A percentile compares a stretch with the other conserved stretches of the same genome.
phyloP scores from a whole-genome alignment of 495 filamentous ascomycete genomes.

The Beverwykella pulmonaria region DNA sequence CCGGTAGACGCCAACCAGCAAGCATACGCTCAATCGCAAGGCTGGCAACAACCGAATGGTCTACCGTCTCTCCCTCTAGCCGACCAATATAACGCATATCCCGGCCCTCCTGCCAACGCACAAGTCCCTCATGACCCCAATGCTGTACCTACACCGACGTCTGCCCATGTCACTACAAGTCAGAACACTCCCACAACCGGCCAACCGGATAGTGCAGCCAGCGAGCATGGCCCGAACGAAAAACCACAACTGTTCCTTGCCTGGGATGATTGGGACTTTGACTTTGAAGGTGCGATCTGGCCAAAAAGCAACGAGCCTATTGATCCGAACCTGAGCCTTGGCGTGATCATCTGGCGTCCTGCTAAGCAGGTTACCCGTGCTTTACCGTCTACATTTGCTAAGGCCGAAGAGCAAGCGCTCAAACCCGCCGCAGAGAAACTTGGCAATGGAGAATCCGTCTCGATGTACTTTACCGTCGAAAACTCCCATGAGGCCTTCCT shows the following conservation, averaged over 20 bases:
- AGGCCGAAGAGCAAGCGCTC: slow-evolving; percentile 44
- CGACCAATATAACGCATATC: slow-evolving; percentile 16
- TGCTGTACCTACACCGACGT: slow-evolving; percentile 27
- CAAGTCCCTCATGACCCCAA: slow-evolving; percentile 13
- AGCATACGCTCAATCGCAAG: slow-evolving; percentile 23
- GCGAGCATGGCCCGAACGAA: slow-evolving; percentile 18
- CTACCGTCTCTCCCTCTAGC: not conserved
- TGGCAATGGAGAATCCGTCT: slow-evolving; percentile 44
- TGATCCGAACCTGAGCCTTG: slow-evolving; percentile 44
- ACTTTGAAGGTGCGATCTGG: slow-evolving; percentile 45
- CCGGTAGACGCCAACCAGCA: slow-evolving; percentile 19
- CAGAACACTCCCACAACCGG: not conserved
- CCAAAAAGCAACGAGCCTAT: slow-evolving; percentile 43
- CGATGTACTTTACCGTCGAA: slow-evolving; percentile 43
- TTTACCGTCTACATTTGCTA: slow-evolving; percentile 41
- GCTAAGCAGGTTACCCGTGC: slow-evolving; percentile 43
- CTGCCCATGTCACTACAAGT: slow-evolving; percentile 12
- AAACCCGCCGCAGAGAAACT: slow-evolving; percentile 32
- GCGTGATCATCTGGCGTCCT: slow-evolving; percentile 45
- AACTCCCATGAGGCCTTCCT: slow-evolving; percentile 41
- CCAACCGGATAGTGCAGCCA: slow-evolving; percentile 10
- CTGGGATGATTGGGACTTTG: slow-evolving; percentile 41
- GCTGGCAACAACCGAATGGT: slow-evolving; percentile 20
- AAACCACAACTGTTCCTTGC: slow-evolving; percentile 29
- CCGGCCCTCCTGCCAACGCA: not conserved